Conservation (phyloP, 2,329 filamentous ascomycete genomes). For the Claviceps pazoutovae region DNA sequence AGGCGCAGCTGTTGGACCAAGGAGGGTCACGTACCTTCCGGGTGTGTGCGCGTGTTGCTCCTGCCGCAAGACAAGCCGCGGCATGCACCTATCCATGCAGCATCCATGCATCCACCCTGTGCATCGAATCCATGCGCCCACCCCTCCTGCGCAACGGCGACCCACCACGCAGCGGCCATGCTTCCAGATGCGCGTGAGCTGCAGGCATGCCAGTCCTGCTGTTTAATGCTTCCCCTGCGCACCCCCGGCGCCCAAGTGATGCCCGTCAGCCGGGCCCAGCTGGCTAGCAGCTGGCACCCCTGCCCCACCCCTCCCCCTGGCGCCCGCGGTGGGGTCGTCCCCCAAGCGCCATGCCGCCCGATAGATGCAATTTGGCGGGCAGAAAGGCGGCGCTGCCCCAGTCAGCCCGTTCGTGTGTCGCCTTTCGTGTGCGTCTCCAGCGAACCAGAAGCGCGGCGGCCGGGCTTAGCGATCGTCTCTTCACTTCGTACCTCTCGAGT, state of each 20-base stretch:
- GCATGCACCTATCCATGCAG: not conserved
- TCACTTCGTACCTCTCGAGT: constrained; percentile 2
- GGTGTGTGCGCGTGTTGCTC: not conserved
- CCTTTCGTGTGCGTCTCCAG: constrained; percentile 4
- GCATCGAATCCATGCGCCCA: not conserved
- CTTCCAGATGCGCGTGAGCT: not conserved
- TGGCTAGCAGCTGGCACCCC: not conserved
- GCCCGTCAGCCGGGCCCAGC: not conserved
- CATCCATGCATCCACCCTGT: not conserved
- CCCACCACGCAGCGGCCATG: not conserved
- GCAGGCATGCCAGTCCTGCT: not conserved
- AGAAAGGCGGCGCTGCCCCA: not conserved
- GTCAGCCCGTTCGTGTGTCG: not conserved
- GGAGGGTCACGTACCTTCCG: not conserved
- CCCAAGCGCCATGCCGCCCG: constrained; percentile 9
- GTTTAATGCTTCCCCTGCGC: not conserved
- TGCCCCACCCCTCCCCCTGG: not conserved
- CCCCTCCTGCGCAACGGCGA: not conserved
- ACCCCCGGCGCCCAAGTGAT: not conserved
- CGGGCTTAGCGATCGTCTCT: constrained; percentile 10
- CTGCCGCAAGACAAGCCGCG: not conserved
- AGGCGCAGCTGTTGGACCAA: not conserved
- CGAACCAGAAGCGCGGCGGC: constrained; percentile 9
- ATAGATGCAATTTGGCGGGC: not conserved
- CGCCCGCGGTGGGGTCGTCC: not conserved